Base-by-base conservation (phyloP, 2,329 filamentous ascomycete genomes). In the Fusarium abutilonis region DNA sequence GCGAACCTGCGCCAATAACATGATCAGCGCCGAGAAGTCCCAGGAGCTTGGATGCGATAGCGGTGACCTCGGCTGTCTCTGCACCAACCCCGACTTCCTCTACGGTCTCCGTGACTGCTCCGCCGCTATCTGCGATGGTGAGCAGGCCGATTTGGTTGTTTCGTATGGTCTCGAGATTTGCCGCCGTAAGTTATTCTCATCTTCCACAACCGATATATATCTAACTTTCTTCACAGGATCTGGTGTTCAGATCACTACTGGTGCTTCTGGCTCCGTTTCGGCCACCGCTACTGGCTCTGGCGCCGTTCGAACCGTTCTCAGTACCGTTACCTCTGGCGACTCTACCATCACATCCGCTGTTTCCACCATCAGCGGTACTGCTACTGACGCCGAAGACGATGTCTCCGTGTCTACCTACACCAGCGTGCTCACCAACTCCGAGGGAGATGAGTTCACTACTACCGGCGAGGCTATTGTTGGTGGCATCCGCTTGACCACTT, bases 31-130 rank as follows among this genome's bases (percentile, higher is more conserved):
- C n/a, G 67, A 50, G 54, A 77, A 82, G 75, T 77, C 77, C 42
- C 29, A 63, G 31, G 71, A 78, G 48, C 78, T 86, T 32, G 78
- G 78, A 57, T 87, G 84, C 75, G 52, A 59, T 8, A 57, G 67
- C 51, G 70, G 69, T 36, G 80, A 83, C 58, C 32, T 76, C 38
- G 66, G 68, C 44, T 84, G 82, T 73, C 76, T 84, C 13, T 85
- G 82, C 76, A 66, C 69, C 54, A 79, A 81, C 62, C 36, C 60
- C 40, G 68, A 82, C 75, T 84, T 82, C 72, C 66, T 74, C 54
- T 82, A 78, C 63, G 82, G 82, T 48, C 72, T 84, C 56, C 80
- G 77, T 55, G 82, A 85, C 76, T 85, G 82, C 74, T 78, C 81
- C 15, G 63, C 67, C 60, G 73, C 79, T 72, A 73, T 75, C 40